Percentiles rank a stretch among this genome's conserved stretches.
phyloP scores from a whole-genome alignment of 2,329 filamentous ascomycete genomes.

The Colletotrichum siamense region DNA sequence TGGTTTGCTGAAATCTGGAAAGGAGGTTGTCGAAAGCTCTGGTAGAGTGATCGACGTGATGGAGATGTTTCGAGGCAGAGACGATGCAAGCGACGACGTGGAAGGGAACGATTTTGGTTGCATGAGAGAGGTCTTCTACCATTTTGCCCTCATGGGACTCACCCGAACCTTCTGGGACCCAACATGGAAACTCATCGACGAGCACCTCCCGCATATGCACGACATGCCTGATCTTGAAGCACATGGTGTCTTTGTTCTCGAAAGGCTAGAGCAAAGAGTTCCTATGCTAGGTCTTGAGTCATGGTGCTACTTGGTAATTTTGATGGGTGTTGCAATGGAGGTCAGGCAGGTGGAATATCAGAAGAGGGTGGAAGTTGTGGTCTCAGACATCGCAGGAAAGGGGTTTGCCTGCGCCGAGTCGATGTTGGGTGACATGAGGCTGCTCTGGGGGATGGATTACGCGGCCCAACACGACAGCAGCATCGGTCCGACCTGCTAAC shows the following conservation, averaged over 20 bases:
- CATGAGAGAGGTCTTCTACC: neutral
- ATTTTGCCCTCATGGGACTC: neutral
- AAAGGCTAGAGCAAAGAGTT: conserved; percentile 3
- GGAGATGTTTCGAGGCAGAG: neutral
- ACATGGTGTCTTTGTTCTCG: neutral
- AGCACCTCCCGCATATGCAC: neutral
- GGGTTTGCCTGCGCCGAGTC: neutral
- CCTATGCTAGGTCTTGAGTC: neutral
- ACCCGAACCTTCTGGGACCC: conserved; percentile 9
- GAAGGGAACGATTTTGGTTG: neutral
- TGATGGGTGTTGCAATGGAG: neutral
- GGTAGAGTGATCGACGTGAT: neutral
- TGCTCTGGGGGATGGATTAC: neutral
- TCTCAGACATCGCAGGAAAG: neutral
- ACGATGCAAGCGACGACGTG: neutral
- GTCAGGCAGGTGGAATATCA: neutral
- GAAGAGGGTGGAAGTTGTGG: neutral
- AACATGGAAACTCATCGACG: conserved; percentile 2
- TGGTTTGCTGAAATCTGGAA: neutral
- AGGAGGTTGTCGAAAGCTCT: neutral
- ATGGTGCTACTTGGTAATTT: neutral
- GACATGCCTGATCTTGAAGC: neutral
- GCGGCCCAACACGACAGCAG: neutral
- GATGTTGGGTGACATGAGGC: neutral
- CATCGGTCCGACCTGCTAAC: neutral